Conservation (phyloP, 1,284 basidiomycete genomes). For the Prillingera fragicola region DNA sequence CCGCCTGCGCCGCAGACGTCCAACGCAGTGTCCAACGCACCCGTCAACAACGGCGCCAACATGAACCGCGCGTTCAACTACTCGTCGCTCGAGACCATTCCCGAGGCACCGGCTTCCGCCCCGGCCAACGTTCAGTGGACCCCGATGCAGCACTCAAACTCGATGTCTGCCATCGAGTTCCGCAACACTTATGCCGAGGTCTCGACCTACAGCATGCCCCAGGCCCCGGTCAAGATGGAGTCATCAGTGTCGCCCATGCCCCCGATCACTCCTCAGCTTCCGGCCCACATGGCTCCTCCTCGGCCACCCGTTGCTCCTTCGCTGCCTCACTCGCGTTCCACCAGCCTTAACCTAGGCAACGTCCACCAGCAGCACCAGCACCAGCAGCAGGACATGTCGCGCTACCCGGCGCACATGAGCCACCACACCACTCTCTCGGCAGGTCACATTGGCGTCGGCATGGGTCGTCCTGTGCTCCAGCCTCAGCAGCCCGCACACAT, state of each 20-base stretch:
- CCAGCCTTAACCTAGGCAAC: background rate
- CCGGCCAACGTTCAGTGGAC: constrained; percentile 10
- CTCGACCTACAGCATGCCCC: constrained; percentile 6
- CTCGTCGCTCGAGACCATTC: constrained; percentile 17
- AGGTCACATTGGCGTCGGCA: constrained; percentile 1
- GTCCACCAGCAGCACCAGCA: background rate
- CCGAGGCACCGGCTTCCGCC: constrained; percentile 14
- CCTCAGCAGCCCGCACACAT: constrained; percentile 8
- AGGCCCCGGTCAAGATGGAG: constrained; percentile 2
- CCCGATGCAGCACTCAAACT: too few relatives aligned
- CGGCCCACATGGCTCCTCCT: background rate
- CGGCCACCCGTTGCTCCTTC: background rate
- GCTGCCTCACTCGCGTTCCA: background rate
- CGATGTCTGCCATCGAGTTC: too few relatives aligned
- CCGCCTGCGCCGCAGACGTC: background rate
- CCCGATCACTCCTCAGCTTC: background rate
- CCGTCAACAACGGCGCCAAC: background rate
- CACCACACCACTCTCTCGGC: background rate
- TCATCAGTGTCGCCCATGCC: constrained; percentile 1
- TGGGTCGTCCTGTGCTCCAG: constrained; percentile 12
- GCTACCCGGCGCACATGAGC: constrained; percentile 1
- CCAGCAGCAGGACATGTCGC: constrained; percentile 1
- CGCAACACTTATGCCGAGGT: too few relatives aligned
- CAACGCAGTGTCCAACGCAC: background rate
- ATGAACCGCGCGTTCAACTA: constrained; percentile 10